These are phyloP conservation scores for Solanum gracilifrons DNA, from an alignment of 257 asterid genomes.

Conservation along the genomic window DNA sequence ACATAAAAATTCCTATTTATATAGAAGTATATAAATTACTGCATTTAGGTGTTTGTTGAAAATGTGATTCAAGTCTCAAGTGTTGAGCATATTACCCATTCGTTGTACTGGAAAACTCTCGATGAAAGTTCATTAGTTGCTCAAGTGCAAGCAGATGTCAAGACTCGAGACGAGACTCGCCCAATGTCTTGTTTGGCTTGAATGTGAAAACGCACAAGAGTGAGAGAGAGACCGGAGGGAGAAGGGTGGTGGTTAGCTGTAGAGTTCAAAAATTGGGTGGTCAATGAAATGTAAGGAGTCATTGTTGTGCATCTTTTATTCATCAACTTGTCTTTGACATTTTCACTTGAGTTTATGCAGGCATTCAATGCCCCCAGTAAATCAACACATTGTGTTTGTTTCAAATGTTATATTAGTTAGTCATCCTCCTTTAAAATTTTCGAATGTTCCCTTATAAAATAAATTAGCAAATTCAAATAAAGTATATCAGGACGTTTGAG, in stretches of 20 bases:
- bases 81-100: neutral
- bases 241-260: neutral
- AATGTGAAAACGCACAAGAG: neutral
- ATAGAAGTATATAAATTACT: conserved; percentile 1
- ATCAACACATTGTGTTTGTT: neutral
- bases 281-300: neutral
- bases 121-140: neutral
- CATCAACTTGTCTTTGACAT: neutral
- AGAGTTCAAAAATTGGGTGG: neutral
- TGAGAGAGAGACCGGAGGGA: neutral
- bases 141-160: neutral
- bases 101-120: neutral
- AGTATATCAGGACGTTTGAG: too few relatives aligned
- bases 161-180: neutral
- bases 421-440: too few relatives aligned
- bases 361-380: neutral
- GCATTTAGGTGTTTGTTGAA: neutral
- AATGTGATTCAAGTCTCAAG: neutral
- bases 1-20: neutral
- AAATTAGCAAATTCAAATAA: too few relatives aligned
- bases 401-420: neutral
- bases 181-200: neutral
- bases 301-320: neutral
- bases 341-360: neutral
- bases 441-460: too few relatives aligned